Conservation (phyloP, 2,329 filamentous ascomycete genomes). For the Epicoccum nigrum region DNA sequence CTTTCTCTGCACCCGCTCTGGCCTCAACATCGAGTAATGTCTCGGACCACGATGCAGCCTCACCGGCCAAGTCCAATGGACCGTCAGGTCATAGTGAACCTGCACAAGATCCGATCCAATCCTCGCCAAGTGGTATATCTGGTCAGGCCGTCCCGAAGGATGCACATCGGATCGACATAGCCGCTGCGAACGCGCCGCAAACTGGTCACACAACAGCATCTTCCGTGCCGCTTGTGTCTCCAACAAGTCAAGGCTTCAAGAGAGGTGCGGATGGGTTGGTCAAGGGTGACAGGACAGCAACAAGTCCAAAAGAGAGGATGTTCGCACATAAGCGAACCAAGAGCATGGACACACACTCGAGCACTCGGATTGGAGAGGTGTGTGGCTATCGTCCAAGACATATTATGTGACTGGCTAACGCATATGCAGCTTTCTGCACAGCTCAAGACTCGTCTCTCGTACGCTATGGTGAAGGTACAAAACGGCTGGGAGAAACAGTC, state of each 20-base stretch:
- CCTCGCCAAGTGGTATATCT: constrained; percentile 60
- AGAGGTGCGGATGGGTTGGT: constrained; percentile 77
- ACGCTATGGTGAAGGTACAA: constrained; percentile 90
- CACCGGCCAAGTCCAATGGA: constrained; percentile 35
- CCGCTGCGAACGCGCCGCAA: constrained; percentile 33
- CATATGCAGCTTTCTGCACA: constrained; percentile 71
- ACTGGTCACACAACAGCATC: constrained; percentile 45
- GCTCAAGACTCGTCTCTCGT: constrained; percentile 82
- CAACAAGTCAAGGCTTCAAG: constrained; percentile 63
- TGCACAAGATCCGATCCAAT: constrained; percentile 22
- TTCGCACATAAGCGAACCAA: constrained; percentile 71
- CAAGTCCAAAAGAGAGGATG: constrained; percentile 19
- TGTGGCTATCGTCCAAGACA: constrained; percentile 33
- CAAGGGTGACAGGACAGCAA: constrained; percentile 50
- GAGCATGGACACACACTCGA: constrained; percentile 70
- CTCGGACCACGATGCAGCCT: constrained; percentile 39
- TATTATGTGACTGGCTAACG: constrained; percentile 31
- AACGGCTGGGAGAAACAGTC: constrained; percentile 84
- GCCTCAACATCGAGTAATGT: constrained; percentile 35
- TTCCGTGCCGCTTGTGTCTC: constrained; percentile 51
- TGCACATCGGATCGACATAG: constrained; percentile 33
- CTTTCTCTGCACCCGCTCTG: constrained; percentile 40
- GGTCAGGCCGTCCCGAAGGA: constrained; percentile 34
- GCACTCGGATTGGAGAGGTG: constrained; percentile 77
- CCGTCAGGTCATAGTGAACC: constrained; percentile 53